Evolutionary conservation across 805 yeast genomes (phyloP).

Genomic region (Cyberlindnera meyerae): DNA sequence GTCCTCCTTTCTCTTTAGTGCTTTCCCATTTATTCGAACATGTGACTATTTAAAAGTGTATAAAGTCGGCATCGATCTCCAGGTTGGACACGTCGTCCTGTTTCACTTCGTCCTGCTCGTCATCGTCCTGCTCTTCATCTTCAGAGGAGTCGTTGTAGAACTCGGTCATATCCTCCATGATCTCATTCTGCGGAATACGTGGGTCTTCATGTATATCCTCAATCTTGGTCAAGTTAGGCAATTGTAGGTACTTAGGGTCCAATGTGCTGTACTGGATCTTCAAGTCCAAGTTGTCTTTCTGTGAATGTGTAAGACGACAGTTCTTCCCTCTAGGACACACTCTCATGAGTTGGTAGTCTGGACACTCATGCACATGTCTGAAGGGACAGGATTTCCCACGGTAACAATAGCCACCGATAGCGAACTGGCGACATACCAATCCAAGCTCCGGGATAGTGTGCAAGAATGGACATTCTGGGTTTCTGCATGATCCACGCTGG

Average conservation of each 20-base stretch:
- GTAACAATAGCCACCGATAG: constrained; percentile 64
- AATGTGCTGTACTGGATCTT: constrained; percentile 21
- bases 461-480: constrained; percentile 44
- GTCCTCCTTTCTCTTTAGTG: no score
- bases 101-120: neutral
- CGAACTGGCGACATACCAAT: constrained; percentile 60
- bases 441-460: constrained; percentile 41
- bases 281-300: constrained; percentile 24
- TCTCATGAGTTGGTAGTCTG: constrained; percentile 63
- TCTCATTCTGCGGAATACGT: constrained; percentile 20
- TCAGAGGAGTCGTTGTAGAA: constrained; percentile 9
- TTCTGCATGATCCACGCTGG: constrained; percentile 43
- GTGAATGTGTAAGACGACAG: constrained; percentile 52
- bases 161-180: constrained; percentile 12
- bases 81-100: constrained; percentile 9
- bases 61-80: constrained; percentile 25
- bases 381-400: constrained; percentile 54
- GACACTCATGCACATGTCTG: constrained; percentile 60
- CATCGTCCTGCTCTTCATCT: constrained; percentile 27
- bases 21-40: no score
- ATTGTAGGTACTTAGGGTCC: constrained; percentile 16
- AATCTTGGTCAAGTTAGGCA: constrained; percentile 21
- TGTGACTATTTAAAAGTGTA: no score
- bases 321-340: constrained; percentile 46
- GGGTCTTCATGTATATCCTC: constrained; percentile 20